phyloP scores from a whole-genome alignment of 2,329 filamentous ascomycete species.

The Penicillium italicum region DNA sequence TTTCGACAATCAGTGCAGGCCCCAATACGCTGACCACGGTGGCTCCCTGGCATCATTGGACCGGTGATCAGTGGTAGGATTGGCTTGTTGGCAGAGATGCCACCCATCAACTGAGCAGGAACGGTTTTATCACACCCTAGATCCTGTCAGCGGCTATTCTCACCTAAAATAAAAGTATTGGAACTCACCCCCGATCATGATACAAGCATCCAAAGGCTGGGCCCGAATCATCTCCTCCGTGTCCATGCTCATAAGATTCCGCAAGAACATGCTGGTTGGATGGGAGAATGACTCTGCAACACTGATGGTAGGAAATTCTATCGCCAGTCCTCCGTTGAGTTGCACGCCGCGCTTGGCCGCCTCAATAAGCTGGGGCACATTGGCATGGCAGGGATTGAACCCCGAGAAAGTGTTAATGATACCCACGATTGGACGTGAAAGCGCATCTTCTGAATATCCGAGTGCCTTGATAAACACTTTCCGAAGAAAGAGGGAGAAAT shows the following conservation, averaged over 20 bases:
- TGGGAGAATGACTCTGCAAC: slow-evolving; percentile 66
- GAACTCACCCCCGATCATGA: slow-evolving; percentile 61
- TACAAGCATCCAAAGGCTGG: slow-evolving; percentile 65
- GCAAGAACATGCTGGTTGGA: slow-evolving; percentile 70
- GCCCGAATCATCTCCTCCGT: slow-evolving; percentile 74
- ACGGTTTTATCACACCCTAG: slow-evolving; percentile 72
- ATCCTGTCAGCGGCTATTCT: not conserved
- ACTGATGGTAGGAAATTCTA: slow-evolving; percentile 72
- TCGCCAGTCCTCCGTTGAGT: slow-evolving; percentile 62
- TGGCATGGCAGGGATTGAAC: slow-evolving; percentile 73
- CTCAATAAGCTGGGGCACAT: slow-evolving; percentile 67
- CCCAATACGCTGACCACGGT: slow-evolving; percentile 61
- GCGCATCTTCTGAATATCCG: slow-evolving; percentile 68
- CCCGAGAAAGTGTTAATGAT: slow-evolving; percentile 70
- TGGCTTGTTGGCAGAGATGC: slow-evolving; percentile 69
- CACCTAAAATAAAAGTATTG: not conserved
- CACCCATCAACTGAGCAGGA: slow-evolving; percentile 71
- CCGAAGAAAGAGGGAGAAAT: slow-evolving; percentile 70
- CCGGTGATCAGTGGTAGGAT: slow-evolving; percentile 66
- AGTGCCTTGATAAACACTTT: slow-evolving; percentile 76
- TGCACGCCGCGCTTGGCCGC: slow-evolving; percentile 67
- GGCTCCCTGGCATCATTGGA: slow-evolving; percentile 71
- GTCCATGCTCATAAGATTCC: slow-evolving; percentile 76
- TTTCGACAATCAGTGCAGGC: slow-evolving; percentile 73
- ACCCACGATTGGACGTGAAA: slow-evolving; percentile 68